Base-by-base conservation (phyloP, 1,284 basidiomycete genomes). In the Fomitopsis palustris region DNA sequence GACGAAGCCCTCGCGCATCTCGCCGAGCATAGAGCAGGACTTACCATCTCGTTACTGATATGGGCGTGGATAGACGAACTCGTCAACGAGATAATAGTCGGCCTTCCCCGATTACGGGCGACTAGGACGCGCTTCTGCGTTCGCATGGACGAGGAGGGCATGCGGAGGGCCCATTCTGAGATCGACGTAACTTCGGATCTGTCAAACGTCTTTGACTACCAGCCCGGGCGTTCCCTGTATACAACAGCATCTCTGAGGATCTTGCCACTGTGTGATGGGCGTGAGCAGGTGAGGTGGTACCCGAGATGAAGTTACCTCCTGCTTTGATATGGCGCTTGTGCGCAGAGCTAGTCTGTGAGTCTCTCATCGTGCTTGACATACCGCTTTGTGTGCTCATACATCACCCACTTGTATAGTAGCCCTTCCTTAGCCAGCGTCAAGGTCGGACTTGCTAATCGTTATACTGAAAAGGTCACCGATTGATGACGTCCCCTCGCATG, bases 171-270 rank as follows among this genome's bases (percentile, higher is more conserved):
- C 12, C 17, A 51, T 33, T 23, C 16, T 4, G 16, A 51, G 47
- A 9, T 14, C 35, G 35, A 37, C 35, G 35, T 37, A 14, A 37
- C 10, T 37, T 37, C 35, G 35, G 12, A 37, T 14, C 12, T 37
- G 35, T 37, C 35, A 14, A 12, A 37, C 35, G 35, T 9, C 3
- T 37, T 12, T 14, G 35, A 9, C 35, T 37, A 37, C 35, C 12
- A 37, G 35, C 4, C 35, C 12, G 35, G 35, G 16, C 12, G 16
- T 37, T 37, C 35, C 3, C 35, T 3, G 35, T 14, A 9, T 3
- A 9, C 35, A 37, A 37, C 69, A 66, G 53, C 70, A 72, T 59
- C 21, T 10, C 25, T 45, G 17, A 17, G 10, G 42, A 45, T n/a
- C 21, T 8, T 19, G 10, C 6, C 42, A 10, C 17, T 45, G 19